These are phyloP conservation scores for Aspergillus campestris DNA, from an alignment of 495 filamentous ascomycete genomes.

Conservation along the genomic window DNA sequence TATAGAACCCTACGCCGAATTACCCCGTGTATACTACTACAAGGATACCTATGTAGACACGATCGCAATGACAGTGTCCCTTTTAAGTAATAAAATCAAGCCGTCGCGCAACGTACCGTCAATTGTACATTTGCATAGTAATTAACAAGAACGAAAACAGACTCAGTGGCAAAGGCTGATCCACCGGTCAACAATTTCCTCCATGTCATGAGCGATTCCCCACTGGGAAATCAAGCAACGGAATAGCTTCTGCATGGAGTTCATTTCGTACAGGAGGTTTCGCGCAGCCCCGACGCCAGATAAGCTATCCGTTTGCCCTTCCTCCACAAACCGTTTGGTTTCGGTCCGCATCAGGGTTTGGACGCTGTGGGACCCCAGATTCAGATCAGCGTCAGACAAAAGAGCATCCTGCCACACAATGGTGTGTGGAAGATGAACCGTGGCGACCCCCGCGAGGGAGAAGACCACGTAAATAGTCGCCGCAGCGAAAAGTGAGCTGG, in stretches of 20 bases:
- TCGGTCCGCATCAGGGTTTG: constrained; percentile 22
- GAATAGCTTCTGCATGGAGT: constrained; percentile 44
- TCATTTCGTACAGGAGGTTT: constrained; percentile 42
- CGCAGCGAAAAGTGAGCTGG: constrained; percentile 37
- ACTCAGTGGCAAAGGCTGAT: constrained; percentile 36
- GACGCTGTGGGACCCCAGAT: constrained; percentile 18
- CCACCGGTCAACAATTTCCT: constrained; percentile 38
- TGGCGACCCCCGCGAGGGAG: constrained; percentile 28
- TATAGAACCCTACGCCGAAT: too few species aligned
- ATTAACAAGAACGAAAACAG: too few species aligned
- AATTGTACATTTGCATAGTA: too few species aligned
- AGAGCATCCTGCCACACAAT: constrained; percentile 40
- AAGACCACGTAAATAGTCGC: constrained; percentile 37
- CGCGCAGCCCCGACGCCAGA: constrained; percentile 17
- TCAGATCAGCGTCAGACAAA: constrained; percentile 27
- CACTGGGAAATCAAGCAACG: constrained; percentile 39
- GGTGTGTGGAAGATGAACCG: constrained; percentile 28
- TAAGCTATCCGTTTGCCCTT: constrained; percentile 13
- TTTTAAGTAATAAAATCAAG: too few species aligned
- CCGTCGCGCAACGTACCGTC: too few species aligned
- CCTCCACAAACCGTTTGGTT: constrained; percentile 29
- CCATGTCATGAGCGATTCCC: constrained; percentile 44
- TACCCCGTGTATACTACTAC: too few species aligned
- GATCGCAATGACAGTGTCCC: too few species aligned
- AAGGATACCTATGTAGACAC: too few species aligned